A percentile compares a stretch with the other conserved stretches of the same genome.
phyloP scores from a whole-genome alignment of 768 basidiomycete species.

The Jaapia argillacea region DNA sequence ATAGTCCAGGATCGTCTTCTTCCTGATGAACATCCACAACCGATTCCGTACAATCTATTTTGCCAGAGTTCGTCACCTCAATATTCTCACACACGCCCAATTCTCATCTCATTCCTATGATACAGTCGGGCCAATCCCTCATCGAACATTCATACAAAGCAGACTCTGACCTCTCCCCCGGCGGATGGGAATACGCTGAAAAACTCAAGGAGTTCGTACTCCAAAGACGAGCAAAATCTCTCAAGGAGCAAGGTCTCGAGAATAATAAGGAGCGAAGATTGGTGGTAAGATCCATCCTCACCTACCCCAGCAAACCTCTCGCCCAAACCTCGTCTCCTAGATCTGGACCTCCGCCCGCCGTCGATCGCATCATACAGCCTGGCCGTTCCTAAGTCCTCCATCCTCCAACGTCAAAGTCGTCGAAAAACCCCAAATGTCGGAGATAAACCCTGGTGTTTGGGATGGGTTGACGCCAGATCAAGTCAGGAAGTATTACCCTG shows the following conservation, averaged over 20 bases:
- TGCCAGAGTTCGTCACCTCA: constrained; percentile 58
- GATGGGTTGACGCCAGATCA: constrained; percentile 90
- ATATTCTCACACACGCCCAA: neutral
- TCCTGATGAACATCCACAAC: constrained; percentile 99
- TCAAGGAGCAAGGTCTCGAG: constrained; percentile 61
- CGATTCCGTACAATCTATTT: constrained; percentile 91
- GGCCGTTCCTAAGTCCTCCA: constrained; percentile 63
- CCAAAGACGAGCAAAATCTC: constrained; percentile 66
- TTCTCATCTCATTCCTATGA: neutral
- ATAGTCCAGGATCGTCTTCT: constrained; percentile 93
- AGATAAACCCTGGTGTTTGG: constrained; percentile 98
- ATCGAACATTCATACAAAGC: constrained; percentile 99
- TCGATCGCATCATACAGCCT: constrained; percentile 89
- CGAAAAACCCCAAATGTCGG: constrained; percentile 94
- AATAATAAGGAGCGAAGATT: constrained; percentile 53
- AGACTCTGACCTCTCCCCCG: constrained; percentile 91
- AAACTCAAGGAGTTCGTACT: constrained; percentile 84
- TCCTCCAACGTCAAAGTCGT: constrained; percentile 65
- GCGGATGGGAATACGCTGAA: constrained; percentile 93
- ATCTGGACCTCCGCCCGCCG: constrained; percentile 97
- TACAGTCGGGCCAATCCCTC: constrained; percentile 91
- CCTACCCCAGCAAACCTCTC: too few relatives aligned
- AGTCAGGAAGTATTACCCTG: constrained; percentile 82
- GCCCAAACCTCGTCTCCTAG: constrained; percentile 26
- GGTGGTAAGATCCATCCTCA: constrained; percentile 25